Base-by-base conservation (phyloP, 1,139 yeast species). In the Lodderomyces theae region DNA sequence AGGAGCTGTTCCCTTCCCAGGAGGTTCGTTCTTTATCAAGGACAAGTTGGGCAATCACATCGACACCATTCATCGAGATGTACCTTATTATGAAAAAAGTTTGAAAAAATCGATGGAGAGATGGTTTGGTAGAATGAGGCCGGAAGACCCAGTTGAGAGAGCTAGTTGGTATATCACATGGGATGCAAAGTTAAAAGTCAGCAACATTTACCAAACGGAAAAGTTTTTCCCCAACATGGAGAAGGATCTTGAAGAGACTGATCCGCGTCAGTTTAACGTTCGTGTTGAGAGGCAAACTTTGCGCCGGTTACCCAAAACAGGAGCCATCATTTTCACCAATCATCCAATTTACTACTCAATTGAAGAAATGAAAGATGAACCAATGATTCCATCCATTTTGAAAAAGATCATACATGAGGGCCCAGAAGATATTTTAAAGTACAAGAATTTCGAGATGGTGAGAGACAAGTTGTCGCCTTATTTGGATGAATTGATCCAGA, bases 351-450 rank as follows among this genome's bases (percentile, higher is more conserved):
- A 78, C 56, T 83, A 83, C 59, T 71, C 81, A 2, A 68, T 83
- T 42, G 88, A 81, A 19, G 89, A 83, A 53, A 82, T 83, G 88
- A 82, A 81, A 54, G 86, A 83, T 55, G 90, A 83, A 54, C 88
- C 89, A 7, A 58, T 79, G 61, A 69, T 83, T 25, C 89, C 89
- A n/a, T 77, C 86, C 1, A 65, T 82, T 40, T 56, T 82, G 39
- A 73, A 74, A 51, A 81, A 80, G 53, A 79, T 82, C 41, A 61
- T 83, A 28, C 76, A 64, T 47, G 87, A 82, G 56, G 88, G 80
- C 0, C 88, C 88, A 4, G 80, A 77, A 47, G 74, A 73, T 40
- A 82, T 83, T 44, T 60, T 79, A 52, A 75, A 79, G 55, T 83
- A 82, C 60, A 83, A 83, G 56, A 73, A 73, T 46, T 82, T 82